Conservation (phyloP, 2,329 filamentous ascomycete genomes). For the Periconia macrospinosa region DNA sequence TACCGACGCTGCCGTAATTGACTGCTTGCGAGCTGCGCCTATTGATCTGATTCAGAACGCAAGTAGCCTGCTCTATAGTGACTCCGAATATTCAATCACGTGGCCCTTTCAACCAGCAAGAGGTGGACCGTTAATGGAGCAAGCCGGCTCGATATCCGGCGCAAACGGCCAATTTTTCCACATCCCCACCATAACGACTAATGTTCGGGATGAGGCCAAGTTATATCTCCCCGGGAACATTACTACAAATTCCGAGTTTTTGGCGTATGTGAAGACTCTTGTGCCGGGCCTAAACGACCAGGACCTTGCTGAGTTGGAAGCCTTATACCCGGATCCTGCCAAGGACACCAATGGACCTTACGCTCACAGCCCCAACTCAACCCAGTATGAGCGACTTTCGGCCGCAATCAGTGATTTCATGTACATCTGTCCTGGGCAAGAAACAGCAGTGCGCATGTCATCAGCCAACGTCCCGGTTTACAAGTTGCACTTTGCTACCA, state of each 20-base stretch:
- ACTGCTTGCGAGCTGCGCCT: constrained; percentile 44
- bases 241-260: constrained; percentile 35
- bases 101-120: constrained; percentile 53
- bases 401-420: constrained; percentile 49
- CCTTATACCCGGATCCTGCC: constrained; percentile 27
- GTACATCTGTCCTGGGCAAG: constrained; percentile 51
- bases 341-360: constrained; percentile 31
- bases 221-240: constrained; percentile 28
- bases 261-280: constrained; percentile 29
- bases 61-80: constrained; percentile 34
- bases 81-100: constrained; percentile 42
- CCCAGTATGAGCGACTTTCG: constrained; percentile 48
- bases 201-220: constrained; percentile 39
- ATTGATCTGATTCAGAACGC: constrained; percentile 41
- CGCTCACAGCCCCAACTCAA: constrained; percentile 46
- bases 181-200: constrained; percentile 28
- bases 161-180: constrained; percentile 25
- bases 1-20: constrained; percentile 35
- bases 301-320: constrained; percentile 22
- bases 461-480: constrained; percentile 31
- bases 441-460: constrained; percentile 47
- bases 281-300: constrained; percentile 18
- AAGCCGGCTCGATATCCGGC: constrained; percentile 42
- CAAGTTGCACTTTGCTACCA: constrained; percentile 22
- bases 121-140: constrained; percentile 48